phyloP scores from a whole-genome alignment of 495 filamentous ascomycete species.

The Neurospora sp. region DNA sequence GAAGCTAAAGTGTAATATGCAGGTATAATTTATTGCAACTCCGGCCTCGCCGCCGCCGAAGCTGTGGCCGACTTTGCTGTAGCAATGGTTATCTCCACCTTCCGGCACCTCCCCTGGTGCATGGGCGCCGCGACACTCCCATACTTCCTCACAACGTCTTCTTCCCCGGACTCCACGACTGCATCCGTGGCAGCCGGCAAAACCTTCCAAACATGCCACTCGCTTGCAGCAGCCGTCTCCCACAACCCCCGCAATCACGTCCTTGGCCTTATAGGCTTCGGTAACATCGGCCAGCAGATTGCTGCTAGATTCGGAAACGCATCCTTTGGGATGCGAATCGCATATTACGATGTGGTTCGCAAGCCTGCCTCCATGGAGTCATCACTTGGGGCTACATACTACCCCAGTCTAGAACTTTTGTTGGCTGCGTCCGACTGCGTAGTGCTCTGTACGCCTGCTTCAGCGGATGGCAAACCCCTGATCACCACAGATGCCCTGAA shows the following conservation, averaged over 20 bases:
- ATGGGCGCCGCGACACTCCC: constrained; percentile 39
- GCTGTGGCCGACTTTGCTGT: constrained; percentile 57
- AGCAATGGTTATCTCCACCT: constrained; percentile 53
- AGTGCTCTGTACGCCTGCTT: constrained; percentile 56
- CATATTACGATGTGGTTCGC: constrained; percentile 55
- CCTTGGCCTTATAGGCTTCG: constrained; percentile 57
- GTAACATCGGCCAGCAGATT: constrained; percentile 58
- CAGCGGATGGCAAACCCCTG: constrained; percentile 42
- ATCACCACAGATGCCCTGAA: constrained; percentile 41
- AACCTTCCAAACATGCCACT: constrained; percentile 47
- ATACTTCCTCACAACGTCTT: constrained; percentile 7
- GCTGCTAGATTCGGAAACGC: constrained; percentile 46
- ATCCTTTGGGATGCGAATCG: constrained; percentile 57
- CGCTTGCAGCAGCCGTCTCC: constrained; percentile 41
- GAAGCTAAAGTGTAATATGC: background rate
- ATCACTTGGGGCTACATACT: constrained; percentile 39
- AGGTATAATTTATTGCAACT: constrained; percentile 68
- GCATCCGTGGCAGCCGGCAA: background rate
- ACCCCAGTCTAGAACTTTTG: constrained; percentile 41
- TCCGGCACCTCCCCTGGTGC: constrained; percentile 54
- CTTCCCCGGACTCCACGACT: background rate
- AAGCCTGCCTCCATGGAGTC: constrained; percentile 38
- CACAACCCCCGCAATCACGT: constrained; percentile 46
- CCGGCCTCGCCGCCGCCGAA: constrained; percentile 55
- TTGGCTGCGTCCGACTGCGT: constrained; percentile 51